A percentile compares a stretch with the other conserved stretches of the same genome.
phyloP scores from a whole-genome alignment of 2,329 filamentous ascomycete species.

The Microascus cirrosus region DNA sequence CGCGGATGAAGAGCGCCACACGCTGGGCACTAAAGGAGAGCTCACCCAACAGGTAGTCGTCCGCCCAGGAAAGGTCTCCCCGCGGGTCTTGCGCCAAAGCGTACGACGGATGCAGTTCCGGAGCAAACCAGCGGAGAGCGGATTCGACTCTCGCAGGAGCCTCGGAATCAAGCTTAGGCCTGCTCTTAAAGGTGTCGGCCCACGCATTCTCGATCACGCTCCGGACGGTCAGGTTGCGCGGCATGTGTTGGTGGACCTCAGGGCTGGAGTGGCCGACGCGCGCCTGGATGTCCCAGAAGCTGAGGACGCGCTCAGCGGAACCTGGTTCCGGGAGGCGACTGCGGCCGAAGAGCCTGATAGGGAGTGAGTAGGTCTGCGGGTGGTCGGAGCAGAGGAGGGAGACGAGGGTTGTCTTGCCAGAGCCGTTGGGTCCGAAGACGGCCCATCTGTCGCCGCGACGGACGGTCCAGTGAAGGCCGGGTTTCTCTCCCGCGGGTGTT shows the following conservation, averaged over 20 bases:
- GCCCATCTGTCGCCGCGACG: constrained; percentile 80
- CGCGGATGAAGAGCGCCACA: constrained; percentile 72
- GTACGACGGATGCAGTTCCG: constrained; percentile 56
- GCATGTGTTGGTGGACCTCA: constrained; percentile 89
- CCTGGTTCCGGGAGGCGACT: constrained; percentile 67
- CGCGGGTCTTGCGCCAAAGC: constrained; percentile 11
- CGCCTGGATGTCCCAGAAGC: constrained; percentile 84
- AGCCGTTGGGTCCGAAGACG: constrained; percentile 87
- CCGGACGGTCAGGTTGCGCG: constrained; percentile 61
- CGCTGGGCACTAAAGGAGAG: constrained; percentile 75
- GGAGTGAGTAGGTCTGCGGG: constrained; percentile 83
- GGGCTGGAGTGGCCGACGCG: constrained; percentile 89
- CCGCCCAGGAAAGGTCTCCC: constrained; percentile 45
- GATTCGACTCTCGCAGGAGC: constrained; percentile 53
- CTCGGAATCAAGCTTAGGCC: constrained; percentile 49
- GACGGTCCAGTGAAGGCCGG: constrained; percentile 74
- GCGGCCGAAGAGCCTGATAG: constrained; percentile 75
- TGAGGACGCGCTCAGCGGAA: constrained; percentile 57
- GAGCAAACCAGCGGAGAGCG: constrained; percentile 64
- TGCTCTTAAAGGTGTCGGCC: constrained; percentile 74
- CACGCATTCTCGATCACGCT: constrained; percentile 76
- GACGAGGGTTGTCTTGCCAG: constrained; percentile 89
- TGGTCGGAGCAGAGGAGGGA: constrained; percentile 93
- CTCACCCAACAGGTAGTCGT: constrained; percentile 57
- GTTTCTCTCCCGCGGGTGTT: constrained; percentile 31